Percentiles rank a stretch among this genome's conserved stretches.
Conservation (phyloP, 1,139 yeast species). For the Yamadazyma sp. region DNA sequence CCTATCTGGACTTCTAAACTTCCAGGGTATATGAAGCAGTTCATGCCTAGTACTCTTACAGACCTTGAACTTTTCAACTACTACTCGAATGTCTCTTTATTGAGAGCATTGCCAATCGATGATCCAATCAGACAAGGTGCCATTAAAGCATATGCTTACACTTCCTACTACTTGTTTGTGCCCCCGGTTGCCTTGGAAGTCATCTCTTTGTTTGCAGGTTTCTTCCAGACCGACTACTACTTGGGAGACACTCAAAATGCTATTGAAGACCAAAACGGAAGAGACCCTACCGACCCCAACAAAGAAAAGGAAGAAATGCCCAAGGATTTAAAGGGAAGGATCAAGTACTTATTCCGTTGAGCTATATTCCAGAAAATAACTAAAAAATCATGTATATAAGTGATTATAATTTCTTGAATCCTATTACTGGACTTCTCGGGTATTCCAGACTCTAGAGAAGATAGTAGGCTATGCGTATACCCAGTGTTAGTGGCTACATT, state of each 20-base stretch:
- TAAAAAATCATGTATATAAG: too few species aligned
- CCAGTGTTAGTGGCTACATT: too few species aligned
- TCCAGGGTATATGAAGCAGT: constrained; percentile 26
- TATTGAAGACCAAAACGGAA: constrained; percentile 19
- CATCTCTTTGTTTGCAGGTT: constrained; percentile 23
- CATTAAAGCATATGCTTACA: constrained; percentile 26
- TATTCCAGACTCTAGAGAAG: too few species aligned
- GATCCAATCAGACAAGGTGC: constrained; percentile 26
- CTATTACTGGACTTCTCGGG: too few species aligned
- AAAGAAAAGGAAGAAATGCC: constrained; percentile 2
- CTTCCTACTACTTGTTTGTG: constrained; percentile 21
- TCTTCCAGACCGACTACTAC: constrained; percentile 32
- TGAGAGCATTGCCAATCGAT: constrained; percentile 20
- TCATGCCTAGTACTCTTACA: constrained; percentile 20
- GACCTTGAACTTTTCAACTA: constrained; percentile 13
- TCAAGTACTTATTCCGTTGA: neutral
- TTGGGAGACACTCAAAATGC: constrained; percentile 33
- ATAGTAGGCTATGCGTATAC: too few species aligned
- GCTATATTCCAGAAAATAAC: too few species aligned
- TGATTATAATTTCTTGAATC: too few species aligned
- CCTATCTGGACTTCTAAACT: constrained; percentile 48
- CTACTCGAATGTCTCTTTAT: constrained; percentile 18
- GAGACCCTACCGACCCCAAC: constrained; percentile 9
- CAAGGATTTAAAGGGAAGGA: neutral
- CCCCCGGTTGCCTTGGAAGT: constrained; percentile 24